Evolutionary conservation across 345 rosid genomes (phyloP), one percentile per base, ranked within the genome.

Genomic region (Rhodamnia argentea): DNA sequence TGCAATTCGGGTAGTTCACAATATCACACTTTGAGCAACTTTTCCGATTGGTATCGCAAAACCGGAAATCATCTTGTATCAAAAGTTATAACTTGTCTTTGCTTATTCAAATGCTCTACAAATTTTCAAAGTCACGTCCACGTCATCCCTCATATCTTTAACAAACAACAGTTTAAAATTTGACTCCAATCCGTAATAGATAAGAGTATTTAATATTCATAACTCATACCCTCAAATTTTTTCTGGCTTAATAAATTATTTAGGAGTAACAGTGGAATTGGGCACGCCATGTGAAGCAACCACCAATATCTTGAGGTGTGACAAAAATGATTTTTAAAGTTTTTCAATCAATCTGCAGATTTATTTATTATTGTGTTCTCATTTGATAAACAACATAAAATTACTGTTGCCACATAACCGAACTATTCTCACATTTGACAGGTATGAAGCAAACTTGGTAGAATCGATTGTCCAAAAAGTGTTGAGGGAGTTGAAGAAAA

Each of bases 311-410:
- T 64, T 12, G 76, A 32, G 76, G 44, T 8, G 20, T 64, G 42
- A 2, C 40, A 42, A 29, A 64, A 64, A 64, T 0, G 76, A 32
- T 62, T 62, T 40, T 27, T 16, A 64, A 64, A 32, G 23, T 32
- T 32, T 29, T 32, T 64, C 8, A n/a, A n/a, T 59, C 0, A 13
- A n/a, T 60, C 4, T 5, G 0, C 4, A 3, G 7, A n/a, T 59
- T n/a, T 13, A 0, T 59, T n/a, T 11, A 2, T 59, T 59, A n/a
- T 6, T 1, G 0, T 13, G 0, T 24, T 58, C 5, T 58, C 14
- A 9, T 4, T 24, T 24, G 5, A 57, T 10, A 57, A 57, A 57
- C 6, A 10, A 57, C 1, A 24, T 24, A 24, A 57, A 57, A 57
- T 23, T 24, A 10, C 10, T 24, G 27, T 57, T 11, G 62, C 6